These are phyloP conservation scores for Nakazawaea peltata DNA, from an alignment of 805 yeast species.

Conservation along the genomic window DNA sequence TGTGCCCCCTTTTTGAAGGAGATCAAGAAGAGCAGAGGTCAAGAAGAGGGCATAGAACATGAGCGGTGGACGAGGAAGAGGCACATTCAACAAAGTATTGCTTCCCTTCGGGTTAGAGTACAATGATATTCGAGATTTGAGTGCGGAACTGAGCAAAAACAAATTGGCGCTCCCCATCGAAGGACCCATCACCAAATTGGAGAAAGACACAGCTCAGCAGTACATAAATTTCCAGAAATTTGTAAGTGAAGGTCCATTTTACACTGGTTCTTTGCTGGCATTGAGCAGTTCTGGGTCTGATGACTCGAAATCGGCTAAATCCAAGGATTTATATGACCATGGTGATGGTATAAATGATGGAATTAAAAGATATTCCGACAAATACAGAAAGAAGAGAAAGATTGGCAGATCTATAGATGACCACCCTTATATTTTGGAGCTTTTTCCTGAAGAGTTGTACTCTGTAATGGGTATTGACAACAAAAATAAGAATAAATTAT, in stretches of 20 bases:
- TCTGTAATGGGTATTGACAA: slow-evolving; percentile 59
- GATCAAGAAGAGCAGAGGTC: too few species aligned
- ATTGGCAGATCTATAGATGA: slow-evolving; percentile 68
- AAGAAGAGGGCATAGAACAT: too few species aligned
- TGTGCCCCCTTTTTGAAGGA: too few species aligned
- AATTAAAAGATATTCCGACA: slow-evolving; percentile 74
- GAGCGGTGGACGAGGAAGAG: slow-evolving; percentile 40
- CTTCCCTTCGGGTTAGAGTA: slow-evolving; percentile 72
- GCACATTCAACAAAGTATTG: slow-evolving; percentile 28
- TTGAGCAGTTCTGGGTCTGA: slow-evolving; percentile 14
- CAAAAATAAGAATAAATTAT: slow-evolving; percentile 41
- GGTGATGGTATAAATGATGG: slow-evolving; percentile 53
- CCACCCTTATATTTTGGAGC: slow-evolving; percentile 62
- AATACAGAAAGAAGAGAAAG: slow-evolving; percentile 61
- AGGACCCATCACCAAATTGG: slow-evolving; percentile 45
- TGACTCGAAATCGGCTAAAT: slow-evolving; percentile 13
- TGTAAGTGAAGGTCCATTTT: slow-evolving; percentile 62
- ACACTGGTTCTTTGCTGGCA: slow-evolving; percentile 41
- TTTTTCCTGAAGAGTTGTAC: slow-evolving; percentile 75
- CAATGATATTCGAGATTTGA: slow-evolving; percentile 41
- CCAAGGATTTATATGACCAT: slow-evolving; percentile 22
- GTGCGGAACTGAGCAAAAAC: slow-evolving; percentile 26
- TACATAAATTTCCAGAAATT: slow-evolving; percentile 43
- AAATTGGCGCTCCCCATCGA: slow-evolving; percentile 54
- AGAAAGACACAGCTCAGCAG: slow-evolving; percentile 44